Percentiles rank a stretch among this genome's conserved stretches.
Conservation (phyloP, 192 early-diverging fungal species). For the Gonapodya prolifera region DNA sequence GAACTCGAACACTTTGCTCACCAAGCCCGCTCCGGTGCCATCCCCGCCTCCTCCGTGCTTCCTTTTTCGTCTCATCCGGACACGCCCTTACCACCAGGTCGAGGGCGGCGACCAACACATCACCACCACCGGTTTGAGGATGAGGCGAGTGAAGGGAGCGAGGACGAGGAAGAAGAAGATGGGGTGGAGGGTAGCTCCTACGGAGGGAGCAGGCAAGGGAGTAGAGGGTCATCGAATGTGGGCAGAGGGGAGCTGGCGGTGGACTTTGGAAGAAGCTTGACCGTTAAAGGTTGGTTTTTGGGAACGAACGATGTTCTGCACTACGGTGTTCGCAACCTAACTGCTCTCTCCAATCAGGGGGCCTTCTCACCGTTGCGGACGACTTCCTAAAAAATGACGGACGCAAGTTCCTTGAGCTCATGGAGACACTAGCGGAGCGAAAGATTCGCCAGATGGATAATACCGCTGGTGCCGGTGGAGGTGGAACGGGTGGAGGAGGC, state of each 20-base stretch:
- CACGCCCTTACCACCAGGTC: not conserved
- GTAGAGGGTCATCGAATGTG: conserved; percentile 15
- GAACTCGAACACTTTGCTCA: conserved; percentile 79
- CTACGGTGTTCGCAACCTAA: conserved; percentile 28
- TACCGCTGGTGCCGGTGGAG: conserved; percentile 4
- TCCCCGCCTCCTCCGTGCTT: conserved; percentile 4
- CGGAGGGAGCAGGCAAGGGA: conserved; percentile 23
- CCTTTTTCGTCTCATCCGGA: conserved; percentile 8
- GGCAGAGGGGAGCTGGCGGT: conserved; percentile 26
- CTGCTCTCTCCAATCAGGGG: conserved; percentile 18
- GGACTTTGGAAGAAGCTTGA: conserved; percentile 63
- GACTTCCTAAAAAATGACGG: conserved; percentile 87
- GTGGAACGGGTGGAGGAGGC: not conserved
- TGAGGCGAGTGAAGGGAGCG: conserved; percentile 21
- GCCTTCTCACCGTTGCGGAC: conserved; percentile 60
- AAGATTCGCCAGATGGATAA: conserved; percentile 70
- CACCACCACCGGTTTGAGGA: conserved; percentile 28
- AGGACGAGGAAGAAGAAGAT: conserved; percentile 35
- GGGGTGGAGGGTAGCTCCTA: conserved; percentile 17
- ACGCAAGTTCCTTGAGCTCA: conserved; percentile 89
- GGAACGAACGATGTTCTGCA: conserved; percentile 12
- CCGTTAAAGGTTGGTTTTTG: conserved; percentile 53
- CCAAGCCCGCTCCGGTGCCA: conserved; percentile 22
- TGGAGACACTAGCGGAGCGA: conserved; percentile 86
- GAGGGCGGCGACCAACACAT: conserved; percentile 11